A percentile compares a stretch with the other conserved stretches of the same genome.
phyloP scores from a whole-genome alignment of 1,284 basidiomycete genomes.

The Sphagnurus paluster region DNA sequence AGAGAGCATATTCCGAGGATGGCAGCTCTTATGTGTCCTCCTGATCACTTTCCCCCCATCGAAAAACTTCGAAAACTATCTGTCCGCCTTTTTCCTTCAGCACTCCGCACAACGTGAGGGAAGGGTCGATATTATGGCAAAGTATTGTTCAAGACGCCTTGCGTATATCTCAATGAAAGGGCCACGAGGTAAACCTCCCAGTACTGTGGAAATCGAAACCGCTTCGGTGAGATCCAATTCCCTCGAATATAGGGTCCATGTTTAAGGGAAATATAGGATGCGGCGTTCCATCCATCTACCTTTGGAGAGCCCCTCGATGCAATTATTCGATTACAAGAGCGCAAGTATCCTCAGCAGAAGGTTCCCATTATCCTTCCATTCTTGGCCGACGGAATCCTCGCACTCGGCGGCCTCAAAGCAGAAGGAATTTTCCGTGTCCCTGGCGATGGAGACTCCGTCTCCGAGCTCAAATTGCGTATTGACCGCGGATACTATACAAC shows the following conservation, averaged over 20 bases:
- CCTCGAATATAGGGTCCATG: slow-evolving; percentile 1
- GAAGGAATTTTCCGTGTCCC: slow-evolving; percentile 93
- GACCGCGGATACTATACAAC: slow-evolving; percentile 90
- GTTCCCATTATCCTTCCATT: slow-evolving; percentile 92
- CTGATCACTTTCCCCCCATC: slow-evolving; percentile 88
- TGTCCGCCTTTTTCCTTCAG: slow-evolving; percentile 75
- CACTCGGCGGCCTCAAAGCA: slow-evolving; percentile 77
- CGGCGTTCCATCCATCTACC: slow-evolving; percentile 90
- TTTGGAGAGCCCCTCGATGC: slow-evolving; percentile 88
- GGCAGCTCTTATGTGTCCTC: slow-evolving; percentile 88
- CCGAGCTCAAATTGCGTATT: slow-evolving; percentile 83
- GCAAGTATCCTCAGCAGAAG: slow-evolving; percentile 80
- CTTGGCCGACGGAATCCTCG: slow-evolving; percentile 87
- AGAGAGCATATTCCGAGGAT: slow-evolving; percentile 84
- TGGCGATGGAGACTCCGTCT: slow-evolving; percentile 84
- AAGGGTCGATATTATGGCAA: slow-evolving; percentile 85
- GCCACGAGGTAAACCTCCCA: slow-evolving; percentile 80
- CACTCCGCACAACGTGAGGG: slow-evolving; percentile 67
- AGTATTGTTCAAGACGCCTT: slow-evolving; percentile 78
- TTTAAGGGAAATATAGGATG: slow-evolving; percentile 53
- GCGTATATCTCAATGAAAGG: slow-evolving; percentile 76
- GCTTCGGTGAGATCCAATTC: slow-evolving; percentile 60
- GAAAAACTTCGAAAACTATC: slow-evolving; percentile 84
- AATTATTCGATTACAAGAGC: slow-evolving; percentile 80
- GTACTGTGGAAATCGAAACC: slow-evolving; percentile 82